Base-by-base conservation (phyloP, 768 basidiomycete species). In the Hygrophorus russula region DNA sequence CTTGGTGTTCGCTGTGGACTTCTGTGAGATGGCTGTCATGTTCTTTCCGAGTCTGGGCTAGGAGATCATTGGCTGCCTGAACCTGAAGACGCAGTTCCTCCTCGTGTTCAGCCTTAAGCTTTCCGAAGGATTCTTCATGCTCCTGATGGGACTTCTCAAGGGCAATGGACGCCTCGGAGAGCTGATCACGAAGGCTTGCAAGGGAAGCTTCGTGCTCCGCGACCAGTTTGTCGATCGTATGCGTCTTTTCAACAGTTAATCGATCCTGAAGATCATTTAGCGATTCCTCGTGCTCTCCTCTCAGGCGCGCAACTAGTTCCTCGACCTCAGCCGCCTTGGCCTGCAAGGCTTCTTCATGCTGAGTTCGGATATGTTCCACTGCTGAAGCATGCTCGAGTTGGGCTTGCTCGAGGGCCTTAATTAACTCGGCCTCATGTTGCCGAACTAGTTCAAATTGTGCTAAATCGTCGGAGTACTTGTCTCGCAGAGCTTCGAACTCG, bases 401-500 rank as follows among this genome's bases (percentile, higher is more conserved):
- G 20, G 65, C 70, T 42, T 65, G 57, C 53, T 74, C 69, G 11
- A 87, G 59, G n/a, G 58, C 47, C 36, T 64, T 61, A 12, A 74
- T 50, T 36, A 88, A 61, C 27, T 73, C 68, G 11, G 66, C 64
- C 54, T 85, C 82, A 34, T 69, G 78, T 41, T 68, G 56, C 53
- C 73, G 68, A 35, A 78, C 66, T 38, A 70, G 65, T 49, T 82
- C 76, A 9, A 89, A 58, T 31, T 65, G 62, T 10, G 52, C 54
- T 6, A 81, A 56, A 39, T 74, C 67, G 10, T 76, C 68, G 41
- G 70, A 60, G 52, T 82, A 77, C 53, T 77, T 75, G 42, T 66
- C 61, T 41, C 77, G 80, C 17, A 92, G 66, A 19, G 73, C 77
- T 50, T 87, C 87, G 30, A 93, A 73, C 53, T 90, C 92, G 45